Conservation (phyloP, 805 yeast species). For the Teunomyces pallodes region DNA sequence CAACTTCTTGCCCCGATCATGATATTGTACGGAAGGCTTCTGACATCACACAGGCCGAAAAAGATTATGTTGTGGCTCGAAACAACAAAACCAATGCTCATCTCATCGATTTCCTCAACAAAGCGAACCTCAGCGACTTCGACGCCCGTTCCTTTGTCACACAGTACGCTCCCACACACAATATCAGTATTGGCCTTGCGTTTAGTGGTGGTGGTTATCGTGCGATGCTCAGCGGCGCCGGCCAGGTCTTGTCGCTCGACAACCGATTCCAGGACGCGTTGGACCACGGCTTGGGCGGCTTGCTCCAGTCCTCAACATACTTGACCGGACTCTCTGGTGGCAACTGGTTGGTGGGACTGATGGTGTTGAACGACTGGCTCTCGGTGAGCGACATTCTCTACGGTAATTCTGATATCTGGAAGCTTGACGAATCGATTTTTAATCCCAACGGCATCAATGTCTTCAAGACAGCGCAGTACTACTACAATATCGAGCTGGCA, state of each 20-base stretch:
- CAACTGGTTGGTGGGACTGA: slow-evolving; percentile 50
- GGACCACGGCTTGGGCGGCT: slow-evolving; percentile 35
- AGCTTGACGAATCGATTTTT: slow-evolving; percentile 58
- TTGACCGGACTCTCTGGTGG: slow-evolving; percentile 50
- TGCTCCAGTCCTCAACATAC: slow-evolving; percentile 17
- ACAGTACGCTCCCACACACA: slow-evolving; percentile 18
- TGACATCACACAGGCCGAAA: slow-evolving; percentile 22
- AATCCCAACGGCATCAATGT: slow-evolving; percentile 63
- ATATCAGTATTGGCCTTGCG: slow-evolving; percentile 29
- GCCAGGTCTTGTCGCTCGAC: slow-evolving; percentile 11
- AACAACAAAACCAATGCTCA: slow-evolving; percentile 29
- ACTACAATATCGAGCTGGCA: slow-evolving; percentile 34
- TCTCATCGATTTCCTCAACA: slow-evolving; percentile 26
- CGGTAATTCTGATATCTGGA: slow-evolving; percentile 52
- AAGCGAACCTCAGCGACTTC: slow-evolving; percentile 31
- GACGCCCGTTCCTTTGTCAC: slow-evolving; percentile 29
- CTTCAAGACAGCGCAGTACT: slow-evolving; percentile 47
- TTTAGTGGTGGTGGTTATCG: slow-evolving; percentile 38
- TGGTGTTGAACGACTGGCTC: slow-evolving; percentile 37
- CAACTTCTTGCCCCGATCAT: slow-evolving; percentile 28
- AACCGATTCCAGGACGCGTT: slow-evolving; percentile 36
- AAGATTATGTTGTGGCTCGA: slow-evolving; percentile 23
- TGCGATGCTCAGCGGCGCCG: slow-evolving; percentile 27
- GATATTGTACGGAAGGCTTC: slow-evolving; percentile 27
- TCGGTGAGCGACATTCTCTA: slow-evolving; percentile 29